Evolutionary conservation across 495 filamentous ascomycete genomes (phyloP), one percentile per base, ranked within the genome.

Genomic region (Rhizodiscina lignyota): DNA sequence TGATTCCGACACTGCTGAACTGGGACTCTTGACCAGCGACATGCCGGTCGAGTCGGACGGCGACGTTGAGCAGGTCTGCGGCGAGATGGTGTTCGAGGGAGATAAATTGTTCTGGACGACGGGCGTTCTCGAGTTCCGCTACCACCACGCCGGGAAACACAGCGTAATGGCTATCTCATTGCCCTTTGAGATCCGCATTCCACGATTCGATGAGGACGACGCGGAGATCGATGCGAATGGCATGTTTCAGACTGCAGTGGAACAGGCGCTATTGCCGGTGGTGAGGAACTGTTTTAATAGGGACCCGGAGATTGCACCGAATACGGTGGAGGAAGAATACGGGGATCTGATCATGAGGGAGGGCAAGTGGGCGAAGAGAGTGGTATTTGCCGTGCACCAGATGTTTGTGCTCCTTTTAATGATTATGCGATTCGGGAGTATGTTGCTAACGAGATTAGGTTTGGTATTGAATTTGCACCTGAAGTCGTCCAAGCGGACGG

Each of bases 31-130:
- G 12, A 55, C 71, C 5, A 78, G 65, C 39, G 75, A 94, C 44
- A 48, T 63, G 30, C 53, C 4, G 43, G 58, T 15, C 52, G 59
- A 16, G 52, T 63, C 30, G 5, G 67, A 74, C 34, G 66, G 60
- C 3, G 27, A 38, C 27, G 8, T 36, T 0, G 64, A 72, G 38
- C 63, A 66, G 38, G 55, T 75, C 3, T 57, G 60, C 18, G 89
- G 89, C 38, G 86, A 96, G 53, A 72, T 96, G 58, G 53, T 80
- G 24, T 94, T 97, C 45, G 66, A 72, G 12, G 86, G 86, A 26
- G 85, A 94, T 64, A 96, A 96, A 61, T 66, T 89, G 11, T 96
- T 83, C 73, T 97, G 89, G 89, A 89, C 77, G 1, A 79, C 86
- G 27, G 89, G 89, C 32, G 79, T 84, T 26, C 96, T 91, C 51